These are phyloP conservation scores for Penicillium waksmanii DNA, from an alignment of 495 filamentous ascomycete genomes.

Conservation along the genomic window DNA sequence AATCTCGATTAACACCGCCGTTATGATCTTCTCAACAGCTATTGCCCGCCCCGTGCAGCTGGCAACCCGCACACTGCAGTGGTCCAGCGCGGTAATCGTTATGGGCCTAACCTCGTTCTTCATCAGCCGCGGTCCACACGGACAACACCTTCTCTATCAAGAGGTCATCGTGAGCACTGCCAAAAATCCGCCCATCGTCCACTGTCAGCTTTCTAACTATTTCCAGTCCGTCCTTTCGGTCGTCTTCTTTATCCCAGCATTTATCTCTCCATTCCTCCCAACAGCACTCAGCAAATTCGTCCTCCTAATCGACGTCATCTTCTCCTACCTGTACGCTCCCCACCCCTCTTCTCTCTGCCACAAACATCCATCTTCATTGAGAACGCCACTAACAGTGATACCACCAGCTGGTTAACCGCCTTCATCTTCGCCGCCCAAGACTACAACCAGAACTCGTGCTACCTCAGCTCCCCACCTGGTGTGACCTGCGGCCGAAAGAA, in stretches of 20 bases:
- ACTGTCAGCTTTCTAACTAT: background rate
- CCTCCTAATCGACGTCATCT: conserved; percentile 60
- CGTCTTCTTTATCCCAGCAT: conserved; percentile 60
- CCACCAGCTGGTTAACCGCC: conserved; percentile 58
- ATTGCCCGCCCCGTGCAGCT: conserved; percentile 44
- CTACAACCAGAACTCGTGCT: conserved; percentile 49
- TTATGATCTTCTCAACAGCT: conserved; percentile 36
- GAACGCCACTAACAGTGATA: conserved; percentile 26
- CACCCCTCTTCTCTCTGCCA: background rate
- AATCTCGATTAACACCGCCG: conserved; percentile 4
- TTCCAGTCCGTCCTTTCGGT: conserved; percentile 56
- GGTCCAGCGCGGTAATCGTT: conserved; percentile 63
- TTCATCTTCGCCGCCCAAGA: conserved; percentile 63
- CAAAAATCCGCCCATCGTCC: background rate
- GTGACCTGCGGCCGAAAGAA: conserved; percentile 40
- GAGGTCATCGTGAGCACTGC: conserved; percentile 55
- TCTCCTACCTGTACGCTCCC: conserved; percentile 59
- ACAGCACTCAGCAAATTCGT: conserved; percentile 46
- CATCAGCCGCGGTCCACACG: conserved; percentile 45
- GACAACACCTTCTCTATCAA: conserved; percentile 55
- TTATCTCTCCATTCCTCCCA: conserved; percentile 55
- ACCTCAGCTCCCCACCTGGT: conserved; percentile 35
- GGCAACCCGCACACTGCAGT: conserved; percentile 43
- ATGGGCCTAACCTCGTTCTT: conserved; percentile 63
- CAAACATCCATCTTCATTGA: background rate